These are phyloP conservation scores for Crassisporium funariophilum DNA, from an alignment of 768 basidiomycete species.

Conservation along the genomic window DNA sequence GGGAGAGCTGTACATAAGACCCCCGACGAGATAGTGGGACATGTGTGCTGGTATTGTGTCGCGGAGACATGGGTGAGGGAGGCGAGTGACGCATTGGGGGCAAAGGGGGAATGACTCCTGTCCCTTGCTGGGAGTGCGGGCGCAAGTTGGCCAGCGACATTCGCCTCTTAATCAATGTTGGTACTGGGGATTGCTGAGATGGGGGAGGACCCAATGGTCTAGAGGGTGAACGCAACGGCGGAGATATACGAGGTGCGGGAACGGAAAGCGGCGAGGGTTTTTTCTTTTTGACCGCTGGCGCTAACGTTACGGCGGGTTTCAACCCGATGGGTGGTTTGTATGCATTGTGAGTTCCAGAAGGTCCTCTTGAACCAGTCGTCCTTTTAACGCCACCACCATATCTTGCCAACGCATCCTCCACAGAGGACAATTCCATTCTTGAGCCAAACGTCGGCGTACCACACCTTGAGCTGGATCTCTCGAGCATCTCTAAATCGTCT, in stretches of 20 bases:
- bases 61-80: neutral
- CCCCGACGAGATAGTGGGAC: neutral
- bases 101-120: slow-evolving; percentile 13
- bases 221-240: slow-evolving; percentile 17
- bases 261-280: slow-evolving; percentile 32
- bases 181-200: slow-evolving; percentile 1
- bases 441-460: slow-evolving; percentile 68
- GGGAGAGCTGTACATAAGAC: slow-evolving; percentile 13
- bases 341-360: slow-evolving; percentile 5
- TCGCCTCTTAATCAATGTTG: slow-evolving; percentile 12
- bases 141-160: slow-evolving; percentile 21
- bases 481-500: slow-evolving; percentile 37
- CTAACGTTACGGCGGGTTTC: slow-evolving; percentile 19
- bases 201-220: slow-evolving; percentile 5
- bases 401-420: slow-evolving; percentile 44
- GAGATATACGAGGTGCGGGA: slow-evolving; percentile 19
- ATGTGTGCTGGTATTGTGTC: neutral
- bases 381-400: slow-evolving; percentile 35
- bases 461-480: slow-evolving; percentile 53
- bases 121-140: slow-evolving; percentile 5
- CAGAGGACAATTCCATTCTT: slow-evolving; percentile 45
- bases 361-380: slow-evolving; percentile 14
- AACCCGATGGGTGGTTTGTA: slow-evolving; percentile 10
- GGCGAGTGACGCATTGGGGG: slow-evolving; percentile 3
- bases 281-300: slow-evolving; percentile 23